Evolutionary conservation across 176 grass and related monocot genomes (phyloP), one percentile per base, ranked within the genome.

Genomic region (Poa annua): DNA sequence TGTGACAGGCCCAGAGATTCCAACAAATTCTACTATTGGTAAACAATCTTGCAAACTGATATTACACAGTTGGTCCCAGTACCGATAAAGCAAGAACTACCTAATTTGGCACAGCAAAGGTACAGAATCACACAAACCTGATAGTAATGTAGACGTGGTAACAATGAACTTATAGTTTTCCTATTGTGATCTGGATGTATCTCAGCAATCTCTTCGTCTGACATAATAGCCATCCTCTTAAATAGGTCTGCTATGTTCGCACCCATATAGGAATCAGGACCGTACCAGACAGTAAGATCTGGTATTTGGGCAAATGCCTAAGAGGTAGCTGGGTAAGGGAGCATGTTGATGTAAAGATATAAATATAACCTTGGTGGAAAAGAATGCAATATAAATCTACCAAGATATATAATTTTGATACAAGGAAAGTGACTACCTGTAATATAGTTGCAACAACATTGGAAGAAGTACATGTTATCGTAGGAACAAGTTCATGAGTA

Each of bases 191-290:
- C 82, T 77, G 83, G 85, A 91, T 98, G 92, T 89, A 98, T 90
- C 79, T 79, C 78, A 88, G 85, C 76, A n/a, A 98, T 95, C 84
- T 98, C 96, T 89, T 90, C 91, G 88, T 95, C 96, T 47, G 92
- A 85, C 87, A 98, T 93, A 35, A 77, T 71, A 86, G 80, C 71
- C 96, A 98, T 98, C 85, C 94, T 92, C 60, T 89, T 85, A 90
- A 98, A 91, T 71, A 98, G 87, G 60, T 98, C 92, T 5, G 73
- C 92, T 82, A 98, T 98, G 83, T 98, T 98, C 34, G 89, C 96
- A 81, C 96, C 96, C 96, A 98, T 98, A 76, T 98, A 98, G 70
- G 96, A 98, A 93, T 98, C 96, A 85, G 96, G 96, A 72, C 96
- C 96, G 82, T 98, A 98, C 86, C 88, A 98, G 59, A 98, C 90